These are phyloP conservation scores for Cutaneotrichosporon dermatis DNA, from an alignment of 1,284 basidiomycete species.

Conservation along the genomic window DNA sequence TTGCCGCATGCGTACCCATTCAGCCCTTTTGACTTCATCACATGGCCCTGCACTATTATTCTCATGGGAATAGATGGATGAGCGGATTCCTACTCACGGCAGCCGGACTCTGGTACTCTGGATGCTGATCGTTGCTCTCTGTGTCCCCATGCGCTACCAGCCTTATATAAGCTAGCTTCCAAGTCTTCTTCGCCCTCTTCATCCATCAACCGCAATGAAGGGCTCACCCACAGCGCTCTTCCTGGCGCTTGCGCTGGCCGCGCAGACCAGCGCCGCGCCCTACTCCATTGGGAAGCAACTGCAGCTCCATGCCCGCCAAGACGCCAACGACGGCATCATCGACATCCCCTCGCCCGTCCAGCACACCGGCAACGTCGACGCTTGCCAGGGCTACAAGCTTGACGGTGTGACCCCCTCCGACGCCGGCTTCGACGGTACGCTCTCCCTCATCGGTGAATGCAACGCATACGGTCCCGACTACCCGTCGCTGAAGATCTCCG, in stretches of 20 bases:
- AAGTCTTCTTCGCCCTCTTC: background rate
- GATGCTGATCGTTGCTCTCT: too few species aligned
- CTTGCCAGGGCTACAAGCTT: conserved; percentile 30
- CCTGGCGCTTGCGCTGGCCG: background rate
- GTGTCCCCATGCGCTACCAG: too few species aligned
- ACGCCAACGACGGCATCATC: conserved; percentile 15
- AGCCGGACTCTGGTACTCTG: too few species aligned
- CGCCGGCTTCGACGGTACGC: conserved; percentile 22
- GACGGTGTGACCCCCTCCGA: conserved; percentile 5
- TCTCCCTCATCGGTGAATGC: conserved; percentile 51
- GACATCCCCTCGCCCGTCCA: conserved; percentile 24
- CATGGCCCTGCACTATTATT: background rate
- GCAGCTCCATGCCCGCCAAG: background rate
- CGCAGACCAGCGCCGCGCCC: background rate
- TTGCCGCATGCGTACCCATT: too few species aligned
- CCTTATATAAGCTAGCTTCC: background rate
- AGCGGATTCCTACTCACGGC: too few species aligned
- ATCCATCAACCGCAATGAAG: background rate
- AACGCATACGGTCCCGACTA: conserved; percentile 70
- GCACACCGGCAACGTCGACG: conserved; percentile 24
- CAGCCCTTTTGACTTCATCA: background rate
- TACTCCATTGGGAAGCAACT: background rate
- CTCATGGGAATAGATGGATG: too few species aligned
- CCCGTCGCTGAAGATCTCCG: conserved; percentile 56
- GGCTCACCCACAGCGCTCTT: background rate